Percentiles rank a stretch among this genome's conserved stretches.
phyloP scores from a whole-genome alignment of 2,329 filamentous ascomycete genomes.

The Fusarium acutatum region DNA sequence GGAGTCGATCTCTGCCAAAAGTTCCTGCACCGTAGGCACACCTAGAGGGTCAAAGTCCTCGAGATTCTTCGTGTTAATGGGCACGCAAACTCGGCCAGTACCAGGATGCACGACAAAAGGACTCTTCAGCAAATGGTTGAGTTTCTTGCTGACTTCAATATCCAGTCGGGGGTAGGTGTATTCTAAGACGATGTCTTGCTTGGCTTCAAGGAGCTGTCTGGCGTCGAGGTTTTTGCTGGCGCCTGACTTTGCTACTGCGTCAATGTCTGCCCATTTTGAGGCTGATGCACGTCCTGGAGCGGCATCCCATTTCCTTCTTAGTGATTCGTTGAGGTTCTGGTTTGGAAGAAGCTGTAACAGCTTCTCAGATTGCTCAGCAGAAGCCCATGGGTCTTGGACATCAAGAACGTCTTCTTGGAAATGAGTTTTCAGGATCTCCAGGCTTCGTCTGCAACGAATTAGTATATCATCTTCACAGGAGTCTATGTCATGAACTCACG shows the following conservation, averaged over 20 bases:
- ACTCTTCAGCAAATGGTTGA: slow-evolving; percentile 97
- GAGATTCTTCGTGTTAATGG: slow-evolving; percentile 78
- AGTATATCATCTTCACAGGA: slow-evolving; percentile 5
- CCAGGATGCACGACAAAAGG: slow-evolving; percentile 97
- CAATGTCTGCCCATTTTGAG: slow-evolving; percentile 94
- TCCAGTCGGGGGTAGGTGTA: slow-evolving; percentile 98
- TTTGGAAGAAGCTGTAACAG: slow-evolving; percentile 89
- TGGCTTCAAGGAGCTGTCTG: slow-evolving; percentile 81
- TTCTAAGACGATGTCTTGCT: slow-evolving; percentile 95
- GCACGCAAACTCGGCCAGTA: slow-evolving; percentile 93
- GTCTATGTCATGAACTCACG: slow-evolving; percentile 55
- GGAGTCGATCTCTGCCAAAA: slow-evolving; percentile 86
- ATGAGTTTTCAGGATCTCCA: slow-evolving; percentile 83
- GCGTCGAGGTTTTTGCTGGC: slow-evolving; percentile 76
- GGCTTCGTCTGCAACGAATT: slow-evolving; percentile 69
- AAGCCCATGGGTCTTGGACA: slow-evolving; percentile 86
- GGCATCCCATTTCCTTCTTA: slow-evolving; percentile 91
- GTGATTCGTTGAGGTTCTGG: slow-evolving; percentile 75
- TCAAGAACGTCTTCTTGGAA: slow-evolving; percentile 85
- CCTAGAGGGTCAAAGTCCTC: slow-evolving; percentile 86
- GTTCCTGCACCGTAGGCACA: slow-evolving; percentile 87
- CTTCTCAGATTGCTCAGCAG: slow-evolving; percentile 74
- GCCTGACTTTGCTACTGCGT: slow-evolving; percentile 80
- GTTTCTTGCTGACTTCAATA: slow-evolving; percentile 96
- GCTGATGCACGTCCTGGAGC: slow-evolving; percentile 78